phyloP scores from a whole-genome alignment of 1,284 basidiomycete species.

The Moniliella sp. region DNA sequence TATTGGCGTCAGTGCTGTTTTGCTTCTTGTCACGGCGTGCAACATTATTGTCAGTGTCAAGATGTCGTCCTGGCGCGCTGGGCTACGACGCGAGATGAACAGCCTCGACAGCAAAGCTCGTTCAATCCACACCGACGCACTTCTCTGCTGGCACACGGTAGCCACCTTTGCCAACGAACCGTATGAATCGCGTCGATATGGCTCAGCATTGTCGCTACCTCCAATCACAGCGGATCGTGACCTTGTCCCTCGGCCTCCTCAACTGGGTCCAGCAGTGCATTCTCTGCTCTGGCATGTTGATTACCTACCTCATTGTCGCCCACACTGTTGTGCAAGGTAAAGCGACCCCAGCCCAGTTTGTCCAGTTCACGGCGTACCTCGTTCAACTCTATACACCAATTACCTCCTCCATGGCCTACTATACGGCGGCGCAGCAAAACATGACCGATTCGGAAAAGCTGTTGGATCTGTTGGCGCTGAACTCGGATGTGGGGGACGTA shows the following conservation, averaged over 20 bases:
- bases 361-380: constrained; percentile 58
- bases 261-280: constrained; percentile 25
- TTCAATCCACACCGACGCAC: constrained; percentile 21
- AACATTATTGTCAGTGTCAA: constrained; percentile 50
- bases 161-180: constrained; percentile 64
- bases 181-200: constrained; percentile 54
- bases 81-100: constrained; percentile 38
- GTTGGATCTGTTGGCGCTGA: constrained; percentile 30
- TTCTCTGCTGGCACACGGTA: constrained; percentile 32
- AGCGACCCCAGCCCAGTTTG: constrained; percentile 41
- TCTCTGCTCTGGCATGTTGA: constrained; percentile 19
- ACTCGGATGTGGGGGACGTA: constrained; percentile 56
- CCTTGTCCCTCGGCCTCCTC: constrained; percentile 22
- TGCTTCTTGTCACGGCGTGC: constrained; percentile 52
- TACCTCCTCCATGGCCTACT: constrained; percentile 24
- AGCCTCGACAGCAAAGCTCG: constrained; percentile 20
- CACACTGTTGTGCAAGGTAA: constrained; percentile 11
- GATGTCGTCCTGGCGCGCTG: constrained; percentile 51
- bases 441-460: constrained; percentile 43
- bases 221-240: constrained; percentile 52
- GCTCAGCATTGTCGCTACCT: constrained; percentile 52
- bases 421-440: constrained; percentile 33
- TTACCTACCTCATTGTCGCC: constrained; percentile 16
- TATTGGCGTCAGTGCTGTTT: constrained; percentile 51
- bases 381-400: constrained; percentile 42